phyloP scores from a whole-genome alignment of 106 monocot genomes.

The Dendrobium chrysotoxum region DNA sequence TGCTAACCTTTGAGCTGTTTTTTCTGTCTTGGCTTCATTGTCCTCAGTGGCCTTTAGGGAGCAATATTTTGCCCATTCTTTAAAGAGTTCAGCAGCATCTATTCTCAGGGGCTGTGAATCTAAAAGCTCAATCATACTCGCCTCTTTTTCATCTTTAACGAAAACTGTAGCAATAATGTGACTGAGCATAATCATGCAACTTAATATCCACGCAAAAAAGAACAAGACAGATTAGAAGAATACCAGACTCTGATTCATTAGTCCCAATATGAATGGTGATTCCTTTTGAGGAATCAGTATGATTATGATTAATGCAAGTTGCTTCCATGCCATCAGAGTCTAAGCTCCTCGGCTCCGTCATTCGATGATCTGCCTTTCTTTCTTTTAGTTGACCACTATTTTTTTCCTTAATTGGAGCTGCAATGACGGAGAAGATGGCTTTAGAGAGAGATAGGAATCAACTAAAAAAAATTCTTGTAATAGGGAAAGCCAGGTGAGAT shows the following conservation, averaged over 20 bases:
- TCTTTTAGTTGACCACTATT: background rate
- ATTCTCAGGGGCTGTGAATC: slow-evolving; percentile 6
- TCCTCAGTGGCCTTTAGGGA: slow-evolving; percentile 5
- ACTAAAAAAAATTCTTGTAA: background rate
- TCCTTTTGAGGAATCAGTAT: background rate
- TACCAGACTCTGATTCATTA: slow-evolving; percentile 4
- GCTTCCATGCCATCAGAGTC: background rate
- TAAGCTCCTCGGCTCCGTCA: background rate
- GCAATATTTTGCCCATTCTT: slow-evolving; percentile 13
- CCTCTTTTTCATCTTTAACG: slow-evolving; percentile 3
- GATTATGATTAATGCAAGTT: background rate
- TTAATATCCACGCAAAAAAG: background rate
- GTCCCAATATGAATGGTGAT: background rate
- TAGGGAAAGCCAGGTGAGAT: background rate
- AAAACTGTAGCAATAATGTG: background rate
- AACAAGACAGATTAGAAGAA: background rate
- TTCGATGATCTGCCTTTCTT: background rate
- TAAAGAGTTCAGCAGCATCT: slow-evolving; percentile 4
- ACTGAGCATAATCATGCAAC: background rate
- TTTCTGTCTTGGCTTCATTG: background rate
- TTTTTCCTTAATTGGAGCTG: background rate
- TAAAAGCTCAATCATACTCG: background rate
- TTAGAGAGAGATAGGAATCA: background rate
- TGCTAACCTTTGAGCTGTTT: background rate
- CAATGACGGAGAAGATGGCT: background rate